Evolutionary conservation across 2,329 filamentous ascomycete genomes (phyloP), one percentile per base, ranked within the genome.

Genomic region (Pezicula carpinea): DNA sequence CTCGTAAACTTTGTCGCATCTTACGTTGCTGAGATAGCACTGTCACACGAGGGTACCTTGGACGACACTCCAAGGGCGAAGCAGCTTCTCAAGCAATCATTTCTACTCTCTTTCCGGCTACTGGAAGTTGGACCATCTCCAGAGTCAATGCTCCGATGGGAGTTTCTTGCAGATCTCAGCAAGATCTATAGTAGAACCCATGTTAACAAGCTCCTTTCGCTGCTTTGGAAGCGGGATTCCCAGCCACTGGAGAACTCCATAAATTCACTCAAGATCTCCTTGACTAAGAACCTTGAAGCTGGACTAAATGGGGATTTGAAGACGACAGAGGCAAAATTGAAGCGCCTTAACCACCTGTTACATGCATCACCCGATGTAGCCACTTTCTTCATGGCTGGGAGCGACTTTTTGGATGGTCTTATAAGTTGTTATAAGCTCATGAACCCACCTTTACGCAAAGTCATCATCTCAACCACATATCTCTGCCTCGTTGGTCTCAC

Each of bases 341-440:
- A 73, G 39, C 69, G 70, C 8, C 61, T 89, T n/a, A 86, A 82
- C 49, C 74, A 80, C 42, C 67, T 91, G 4, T 67, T 89, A 5
- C 75, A 80, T 55, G 72, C 71, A 6, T 88, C 83, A 5, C 71
- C 80, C 0, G 70, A 74, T 17, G 69, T 73, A 1, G 77, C 77
- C 17, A 68, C 71, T 1, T 72, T 87, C 55, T 83, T 96, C 58
- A 78, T 95, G 56, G 86, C 86, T 0, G 92, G 92, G 1, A 90
- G 87, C 43, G 92, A 96, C 66, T 92, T 93, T 57, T 67, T 96
- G 17, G 92, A 96, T 63, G 81, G 85, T 1, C 73, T 96, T 11
- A 72, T 80, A 32, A 70, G 70, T 42, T 82, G 82, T 51, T 91
- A 84, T 65, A 75, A 71, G 41, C 75, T 83, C 48, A 82, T 80